Conservation (phyloP, 2,329 filamentous ascomycete genomes). For the Bisporella sp. region DNA sequence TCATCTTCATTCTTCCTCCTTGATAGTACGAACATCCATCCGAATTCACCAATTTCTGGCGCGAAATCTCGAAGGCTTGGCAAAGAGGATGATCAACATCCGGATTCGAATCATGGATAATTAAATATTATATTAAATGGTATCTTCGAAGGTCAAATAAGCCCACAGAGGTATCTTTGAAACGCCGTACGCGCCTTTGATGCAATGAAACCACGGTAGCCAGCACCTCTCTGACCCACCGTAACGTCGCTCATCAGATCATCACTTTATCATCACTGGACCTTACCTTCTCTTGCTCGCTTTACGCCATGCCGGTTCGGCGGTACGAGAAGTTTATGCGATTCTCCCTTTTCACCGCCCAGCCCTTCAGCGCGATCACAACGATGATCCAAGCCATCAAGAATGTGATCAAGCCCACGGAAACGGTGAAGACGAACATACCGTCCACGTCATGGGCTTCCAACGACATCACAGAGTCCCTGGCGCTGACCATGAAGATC, state of each 20-base stretch:
- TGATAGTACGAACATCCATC: no score
- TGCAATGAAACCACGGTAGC: background rate
- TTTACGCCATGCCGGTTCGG: background rate
- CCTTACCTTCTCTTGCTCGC: background rate
- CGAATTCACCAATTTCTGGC: no score
- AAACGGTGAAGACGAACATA: constrained; percentile 90
- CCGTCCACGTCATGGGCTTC: constrained; percentile 71
- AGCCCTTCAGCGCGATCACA: constrained; percentile 78
- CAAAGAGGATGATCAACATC: no score
- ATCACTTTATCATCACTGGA: background rate
- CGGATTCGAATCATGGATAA: background rate
- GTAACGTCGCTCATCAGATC: background rate
- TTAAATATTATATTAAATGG: background rate
- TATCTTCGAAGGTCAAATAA: background rate
- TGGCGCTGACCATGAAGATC: constrained; percentile 85
- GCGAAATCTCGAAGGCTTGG: no score
- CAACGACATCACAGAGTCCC: constrained; percentile 71
- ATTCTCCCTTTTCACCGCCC: constrained; percentile 52
- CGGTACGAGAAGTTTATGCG: background rate
- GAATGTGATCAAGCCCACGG: constrained; percentile 74
- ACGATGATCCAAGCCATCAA: constrained; percentile 81
- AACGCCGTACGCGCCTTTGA: background rate
- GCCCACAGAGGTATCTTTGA: background rate
- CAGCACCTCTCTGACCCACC: background rate
- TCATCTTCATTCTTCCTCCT: no score